Percentiles rank a stretch among this genome's conserved stretches.
Evolutionary conservation across 768 basidiomycete genomes (phyloP).

Genomic region (Agaricus bisporus): DNA sequence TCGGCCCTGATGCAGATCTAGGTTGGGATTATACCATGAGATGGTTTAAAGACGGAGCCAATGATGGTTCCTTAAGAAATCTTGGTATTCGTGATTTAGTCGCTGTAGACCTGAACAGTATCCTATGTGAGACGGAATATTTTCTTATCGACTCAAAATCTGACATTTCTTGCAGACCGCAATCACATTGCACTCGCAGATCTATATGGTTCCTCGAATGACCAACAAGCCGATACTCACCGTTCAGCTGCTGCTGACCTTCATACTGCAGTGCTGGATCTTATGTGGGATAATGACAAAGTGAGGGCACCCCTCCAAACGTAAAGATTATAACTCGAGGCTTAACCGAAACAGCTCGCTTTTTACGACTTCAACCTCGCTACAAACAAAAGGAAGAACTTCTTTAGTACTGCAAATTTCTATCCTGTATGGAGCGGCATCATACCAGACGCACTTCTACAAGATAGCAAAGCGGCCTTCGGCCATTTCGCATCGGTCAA

Average conservation of each 20-base stretch:
- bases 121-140: constrained; percentile 56
- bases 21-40: constrained; percentile 52
- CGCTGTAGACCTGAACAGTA: constrained; percentile 77
- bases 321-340: background rate
- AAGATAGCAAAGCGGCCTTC: constrained; percentile 53
- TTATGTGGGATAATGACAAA: constrained; percentile 77
- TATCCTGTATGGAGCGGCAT: constrained; percentile 89
- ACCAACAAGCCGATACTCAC: constrained; percentile 42
- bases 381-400: constrained; percentile 50
- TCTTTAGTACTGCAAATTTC: constrained; percentile 74
- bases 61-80: constrained; percentile 50
- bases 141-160: constrained; percentile 1
- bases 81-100: constrained; percentile 67
- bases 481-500: constrained; percentile 70
- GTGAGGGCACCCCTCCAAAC: constrained; percentile 17
- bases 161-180: constrained; percentile 41
- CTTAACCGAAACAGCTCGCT: constrained; percentile 40
- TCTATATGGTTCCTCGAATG: constrained; percentile 49
- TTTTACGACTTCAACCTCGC: constrained; percentile 90
- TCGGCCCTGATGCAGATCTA: background rate
- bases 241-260: constrained; percentile 48
- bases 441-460: constrained; percentile 63
- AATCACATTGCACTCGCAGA: constrained; percentile 53
- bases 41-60: constrained; percentile 33
- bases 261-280: constrained; percentile 71